Evolutionary conservation across 495 filamentous ascomycete genomes (phyloP).

Genomic region (Aspergillus carlsbadensis): DNA sequence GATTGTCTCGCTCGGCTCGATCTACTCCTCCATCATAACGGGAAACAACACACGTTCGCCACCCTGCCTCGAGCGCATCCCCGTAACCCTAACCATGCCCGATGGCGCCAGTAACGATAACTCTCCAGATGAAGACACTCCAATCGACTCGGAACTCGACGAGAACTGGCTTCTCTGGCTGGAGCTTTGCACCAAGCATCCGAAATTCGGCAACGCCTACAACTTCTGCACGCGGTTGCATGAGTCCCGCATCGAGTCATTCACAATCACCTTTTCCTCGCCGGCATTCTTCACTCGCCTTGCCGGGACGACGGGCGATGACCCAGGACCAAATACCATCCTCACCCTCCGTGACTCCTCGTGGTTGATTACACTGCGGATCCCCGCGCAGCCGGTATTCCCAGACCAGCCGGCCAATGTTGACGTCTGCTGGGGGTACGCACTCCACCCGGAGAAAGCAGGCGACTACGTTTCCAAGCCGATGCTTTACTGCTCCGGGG

Average conservation of each 20-base stretch:
- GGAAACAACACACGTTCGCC: slow-evolving; percentile 24
- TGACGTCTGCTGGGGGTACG: slow-evolving; percentile 43
- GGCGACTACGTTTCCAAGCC: slow-evolving; percentile 41
- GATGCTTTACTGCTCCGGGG: slow-evolving; percentile 40
- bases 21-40: slow-evolving; percentile 23
- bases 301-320: slow-evolving; percentile 24
- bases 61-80: slow-evolving; percentile 22
- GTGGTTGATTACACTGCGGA: slow-evolving; percentile 37
- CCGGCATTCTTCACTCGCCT: slow-evolving; percentile 30
- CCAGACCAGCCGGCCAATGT: slow-evolving; percentile 28
- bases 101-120: slow-evolving; percentile 6
- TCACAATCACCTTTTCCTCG: slow-evolving; percentile 39
- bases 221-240: slow-evolving; percentile 37
- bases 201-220: slow-evolving; percentile 39
- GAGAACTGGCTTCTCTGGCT: slow-evolving; percentile 37
- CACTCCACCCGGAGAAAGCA: slow-evolving; percentile 27
- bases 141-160: slow-evolving; percentile 27
- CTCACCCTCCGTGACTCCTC: slow-evolving; percentile 35
- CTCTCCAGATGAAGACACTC: not conserved
- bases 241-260: slow-evolving; percentile 38
- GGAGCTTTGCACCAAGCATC: slow-evolving; percentile 23
- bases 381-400: slow-evolving; percentile 43
- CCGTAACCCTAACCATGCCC: slow-evolving; percentile 20
- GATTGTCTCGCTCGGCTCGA: slow-evolving; percentile 28
- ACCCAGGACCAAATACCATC: slow-evolving; percentile 29